Base-by-base conservation (phyloP, 495 filamentous ascomycete genomes). In the Tuber umbilicatum region DNA sequence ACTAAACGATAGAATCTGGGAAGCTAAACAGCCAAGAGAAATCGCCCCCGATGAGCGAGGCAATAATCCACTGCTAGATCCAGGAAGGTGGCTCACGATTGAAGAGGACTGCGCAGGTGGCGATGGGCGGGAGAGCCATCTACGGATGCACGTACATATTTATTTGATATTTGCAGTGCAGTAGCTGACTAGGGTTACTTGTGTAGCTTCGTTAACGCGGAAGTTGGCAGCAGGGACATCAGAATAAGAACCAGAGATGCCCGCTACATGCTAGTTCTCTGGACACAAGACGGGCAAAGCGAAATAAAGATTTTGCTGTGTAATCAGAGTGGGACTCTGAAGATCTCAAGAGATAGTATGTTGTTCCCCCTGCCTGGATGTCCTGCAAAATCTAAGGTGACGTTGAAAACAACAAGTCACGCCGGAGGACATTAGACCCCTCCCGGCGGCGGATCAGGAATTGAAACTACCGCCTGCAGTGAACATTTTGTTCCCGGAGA, bases 1-100 rank as follows among this genome's bases (percentile, higher is more conserved):
- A 14, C 5, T 35, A 27, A 35, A 35, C 16, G 55, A 35, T 35
- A 64, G 6, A 35, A 64, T 64, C 35, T 64, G 27, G 55, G 55
- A 64, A 14, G 2, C 2, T 27, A 31, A 35, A 35, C 55, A 64
- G 14, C 55, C 55, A 64, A 31, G 27, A 17, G 55, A 64, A 19
- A 5, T 3, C 14, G 12, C 55, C 55, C 3, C 12, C 55, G 12
- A 35, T 12, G n/a, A 17, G 10, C 55, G 5, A 16, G 27, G 35
- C 1, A 17, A 19, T 2, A 35, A 81, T 5, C 77, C 78, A 69
- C 71, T 77, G 2, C 70, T 82, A 12, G 82, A 84, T 5, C 84
- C 84, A 75, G 67, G 80, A 14, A 67, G 75, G 14, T 76, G 75
- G 75, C 60, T 76, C 38, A 76, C 75, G 2, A 71, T 76, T 19